These are phyloP conservation scores for Centaurea solstitialis DNA, from an alignment of 129 eudicot species.

Conservation along the genomic window DNA sequence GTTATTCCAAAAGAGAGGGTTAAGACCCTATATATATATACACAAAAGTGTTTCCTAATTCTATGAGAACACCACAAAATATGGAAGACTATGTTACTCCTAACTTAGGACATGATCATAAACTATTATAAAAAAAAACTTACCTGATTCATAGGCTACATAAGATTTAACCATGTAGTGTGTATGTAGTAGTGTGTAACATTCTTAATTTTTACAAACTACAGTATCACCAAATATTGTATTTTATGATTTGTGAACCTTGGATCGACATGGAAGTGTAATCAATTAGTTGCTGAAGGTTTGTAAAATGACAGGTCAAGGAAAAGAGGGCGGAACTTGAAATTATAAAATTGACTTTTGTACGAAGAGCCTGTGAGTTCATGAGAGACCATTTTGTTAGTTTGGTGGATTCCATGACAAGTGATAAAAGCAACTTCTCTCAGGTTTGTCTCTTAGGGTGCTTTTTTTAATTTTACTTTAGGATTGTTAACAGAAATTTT, in stretches of 20 bases:
- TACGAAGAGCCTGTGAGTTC: constrained; percentile 71
- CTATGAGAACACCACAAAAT: too few species aligned
- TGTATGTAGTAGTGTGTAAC: too few species aligned
- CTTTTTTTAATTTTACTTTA: constrained; percentile 13
- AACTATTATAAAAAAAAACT: too few species aligned
- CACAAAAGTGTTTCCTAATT: too few species aligned
- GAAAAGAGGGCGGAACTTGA: constrained; percentile 88
- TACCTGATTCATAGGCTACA: too few species aligned
- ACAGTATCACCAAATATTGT: background rate
- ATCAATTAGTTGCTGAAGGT: background rate
- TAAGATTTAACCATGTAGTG: too few species aligned
- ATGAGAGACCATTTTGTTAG: constrained; percentile 71
- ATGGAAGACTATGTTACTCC: too few species aligned
- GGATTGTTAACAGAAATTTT: background rate
- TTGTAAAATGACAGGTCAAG: constrained; percentile 51
- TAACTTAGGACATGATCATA: too few species aligned
- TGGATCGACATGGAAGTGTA: background rate
- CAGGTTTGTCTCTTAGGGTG: constrained; percentile 49
- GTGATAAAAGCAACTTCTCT: constrained; percentile 75
- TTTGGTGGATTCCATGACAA: constrained; percentile 77
- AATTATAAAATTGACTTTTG: constrained; percentile 67
- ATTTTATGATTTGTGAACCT: background rate
- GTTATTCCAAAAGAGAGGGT: too few species aligned
- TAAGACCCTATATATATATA: too few species aligned
- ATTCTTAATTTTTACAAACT: background rate